Evolutionary conservation across 768 basidiomycete species (phyloP).

Genomic region (Podaxis rugospora): DNA sequence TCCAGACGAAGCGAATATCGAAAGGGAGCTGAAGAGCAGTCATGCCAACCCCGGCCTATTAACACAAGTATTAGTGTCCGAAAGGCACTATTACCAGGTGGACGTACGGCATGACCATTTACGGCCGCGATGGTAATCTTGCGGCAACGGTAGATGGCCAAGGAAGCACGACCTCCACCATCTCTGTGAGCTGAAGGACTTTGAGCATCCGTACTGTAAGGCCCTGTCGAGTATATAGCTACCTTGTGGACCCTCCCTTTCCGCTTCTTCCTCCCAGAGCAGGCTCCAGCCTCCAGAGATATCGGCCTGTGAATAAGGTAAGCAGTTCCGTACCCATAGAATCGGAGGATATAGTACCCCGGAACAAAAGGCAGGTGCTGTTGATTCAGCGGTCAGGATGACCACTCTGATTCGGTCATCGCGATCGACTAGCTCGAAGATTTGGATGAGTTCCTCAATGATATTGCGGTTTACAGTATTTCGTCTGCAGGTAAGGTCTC

Average conservation of each 20-base stretch:
- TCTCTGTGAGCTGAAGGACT: constrained; percentile 41
- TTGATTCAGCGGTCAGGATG: constrained; percentile 47
- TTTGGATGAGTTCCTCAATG: constrained; percentile 34
- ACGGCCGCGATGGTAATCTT: constrained; percentile 52
- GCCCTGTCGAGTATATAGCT: constrained; percentile 8
- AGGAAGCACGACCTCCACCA: constrained; percentile 39
- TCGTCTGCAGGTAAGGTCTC: constrained; percentile 25
- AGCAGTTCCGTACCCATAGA: neutral
- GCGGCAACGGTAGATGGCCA: constrained; percentile 47
- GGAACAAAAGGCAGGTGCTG: constrained; percentile 49
- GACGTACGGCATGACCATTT: constrained; percentile 43
- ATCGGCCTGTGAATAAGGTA: constrained; percentile 36
- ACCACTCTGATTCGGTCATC: constrained; percentile 52
- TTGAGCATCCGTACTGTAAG: neutral
- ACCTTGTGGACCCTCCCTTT: constrained; percentile 46
- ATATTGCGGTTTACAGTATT: constrained; percentile 37
- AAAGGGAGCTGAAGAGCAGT: constrained; percentile 47
- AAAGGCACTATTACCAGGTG: neutral
- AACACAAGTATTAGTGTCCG: neutral
- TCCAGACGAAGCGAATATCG: constrained; percentile 49
- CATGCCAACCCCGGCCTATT: constrained; percentile 44
- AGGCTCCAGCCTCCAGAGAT: constrained; percentile 42
- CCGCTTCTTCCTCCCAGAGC: constrained; percentile 34
- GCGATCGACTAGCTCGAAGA: constrained; percentile 41
- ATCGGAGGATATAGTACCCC: constrained; percentile 33